phyloP scores from a whole-genome alignment of 768 basidiomycete genomes.

The Strobilomyces echinocephalus region DNA sequence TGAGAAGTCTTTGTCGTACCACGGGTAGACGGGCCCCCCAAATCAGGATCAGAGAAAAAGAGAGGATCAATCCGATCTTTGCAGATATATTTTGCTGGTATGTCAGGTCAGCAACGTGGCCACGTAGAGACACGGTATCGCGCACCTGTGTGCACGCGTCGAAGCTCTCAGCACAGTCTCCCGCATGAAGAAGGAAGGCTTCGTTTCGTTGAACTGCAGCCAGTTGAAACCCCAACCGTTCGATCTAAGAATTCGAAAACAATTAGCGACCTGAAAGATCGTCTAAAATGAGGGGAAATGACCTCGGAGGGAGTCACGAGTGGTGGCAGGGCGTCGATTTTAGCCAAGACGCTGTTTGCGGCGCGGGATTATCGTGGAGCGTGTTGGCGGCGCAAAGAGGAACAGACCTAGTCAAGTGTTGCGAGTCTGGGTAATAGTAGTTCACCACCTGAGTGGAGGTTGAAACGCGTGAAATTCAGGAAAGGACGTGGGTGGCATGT shows the following conservation, averaged over 20 bases:
- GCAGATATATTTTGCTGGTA: constrained; percentile 77
- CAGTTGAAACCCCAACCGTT: constrained; percentile 77
- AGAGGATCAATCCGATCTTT: constrained; percentile 87
- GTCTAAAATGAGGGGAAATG: constrained; percentile 16
- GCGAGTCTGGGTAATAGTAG: constrained; percentile 66
- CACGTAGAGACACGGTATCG: constrained; percentile 13
- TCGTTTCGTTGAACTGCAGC: constrained; percentile 77
- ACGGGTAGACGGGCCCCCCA: constrained; percentile 94
- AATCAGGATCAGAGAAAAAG: constrained; percentile 91
- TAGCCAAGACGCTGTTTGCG: constrained; percentile 60
- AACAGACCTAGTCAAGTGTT: constrained; percentile 52
- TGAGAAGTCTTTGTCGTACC: constrained; percentile 40
- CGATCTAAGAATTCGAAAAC: constrained; percentile 47
- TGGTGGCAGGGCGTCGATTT: constrained; percentile 77
- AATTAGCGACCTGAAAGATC: constrained; percentile 26
- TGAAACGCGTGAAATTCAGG: too few species aligned
- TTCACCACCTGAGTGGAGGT: constrained; percentile 49
- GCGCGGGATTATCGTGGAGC: not conserved
- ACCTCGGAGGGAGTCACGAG: constrained; percentile 93
- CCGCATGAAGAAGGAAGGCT: constrained; percentile 93
- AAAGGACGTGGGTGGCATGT: constrained; percentile 76
- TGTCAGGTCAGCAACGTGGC: not conserved
- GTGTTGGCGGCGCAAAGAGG: not conserved
- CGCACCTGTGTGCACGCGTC: constrained; percentile 82
- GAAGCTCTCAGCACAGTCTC: constrained; percentile 96